phyloP scores from a whole-genome alignment of 306 rosid species.

The Vicia sativa region DNA sequence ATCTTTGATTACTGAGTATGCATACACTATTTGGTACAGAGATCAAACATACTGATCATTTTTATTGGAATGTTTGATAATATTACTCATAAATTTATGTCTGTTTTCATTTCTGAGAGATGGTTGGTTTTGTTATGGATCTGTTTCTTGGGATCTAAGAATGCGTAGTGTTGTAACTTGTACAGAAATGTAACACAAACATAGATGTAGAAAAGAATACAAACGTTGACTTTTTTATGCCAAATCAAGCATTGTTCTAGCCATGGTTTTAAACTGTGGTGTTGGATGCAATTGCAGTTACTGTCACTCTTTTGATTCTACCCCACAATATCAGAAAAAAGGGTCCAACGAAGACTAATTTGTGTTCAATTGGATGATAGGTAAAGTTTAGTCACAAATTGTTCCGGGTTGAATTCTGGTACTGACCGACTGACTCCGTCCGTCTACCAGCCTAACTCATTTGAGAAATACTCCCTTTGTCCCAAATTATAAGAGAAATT shows the following conservation, averaged over 20 bases:
- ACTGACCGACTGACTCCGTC: no score
- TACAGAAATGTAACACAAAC: constrained; percentile 26
- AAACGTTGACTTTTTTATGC: constrained; percentile 16
- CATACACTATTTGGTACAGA: constrained; percentile 11
- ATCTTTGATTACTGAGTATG: constrained; percentile 21
- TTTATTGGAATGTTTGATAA: constrained; percentile 24
- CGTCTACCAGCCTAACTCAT: no score
- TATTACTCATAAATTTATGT: background rate
- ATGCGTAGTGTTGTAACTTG: constrained; percentile 4
- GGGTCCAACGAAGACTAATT: background rate
- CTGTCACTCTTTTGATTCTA: background rate
- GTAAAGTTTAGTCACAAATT: background rate
- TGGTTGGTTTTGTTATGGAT: constrained; percentile 29
- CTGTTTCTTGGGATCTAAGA: constrained; percentile 30
- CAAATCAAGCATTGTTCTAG: background rate
- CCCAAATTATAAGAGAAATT: no score
- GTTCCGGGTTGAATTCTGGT: no score
- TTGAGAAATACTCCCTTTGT: no score
- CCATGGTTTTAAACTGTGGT: background rate
- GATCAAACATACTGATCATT: constrained; percentile 17
- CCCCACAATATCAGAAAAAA: background rate
- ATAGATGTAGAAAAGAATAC: constrained; percentile 7
- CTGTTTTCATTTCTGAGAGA: constrained; percentile 19
- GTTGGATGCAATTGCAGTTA: background rate
- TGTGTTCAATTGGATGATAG: background rate